Base-by-base conservation (phyloP, 306 rosid genomes). In the Astragalus membranaceus region DNA sequence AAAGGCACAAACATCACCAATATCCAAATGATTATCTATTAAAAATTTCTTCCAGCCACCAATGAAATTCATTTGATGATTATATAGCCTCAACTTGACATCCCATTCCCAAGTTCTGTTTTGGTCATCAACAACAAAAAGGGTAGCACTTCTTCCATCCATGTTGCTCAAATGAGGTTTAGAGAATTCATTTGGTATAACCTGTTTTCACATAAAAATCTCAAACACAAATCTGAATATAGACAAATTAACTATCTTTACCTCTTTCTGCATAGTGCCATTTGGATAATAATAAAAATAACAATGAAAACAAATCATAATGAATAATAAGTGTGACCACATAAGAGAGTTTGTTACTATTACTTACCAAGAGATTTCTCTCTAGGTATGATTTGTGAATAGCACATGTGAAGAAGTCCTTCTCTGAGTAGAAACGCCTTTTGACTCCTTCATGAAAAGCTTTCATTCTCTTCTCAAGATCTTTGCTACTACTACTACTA, bases 1-100 rank as follows among this genome's bases (percentile, higher is more conserved):
- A 26, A 26, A 26, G 2, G 30, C 67, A 78, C 77, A 71, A 55
- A 55, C 69, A 37, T 71, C 81, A 20, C 77, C 81, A 1, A 20
- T 0, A 23, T 64, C 47, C 73, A 78, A 37, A 3, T 62, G 42
- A 42, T 69, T 51, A 10, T 12, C 30, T 0, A 26, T 3, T 26
- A 5, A 0, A 51, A 50, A 77, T 33, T 36, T 32, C 50, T 5
- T 60, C 81, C 81, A 77, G n/a, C 81, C 76, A n/a, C 4, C 2
- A 26, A 2, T 3, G 2, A 26, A 26, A 26, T 3, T 1, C 3
- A 26, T 1, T 26, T 26, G 30, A 3, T 26, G n/a, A n/a, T n/a
- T 3, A 26, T 26, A 26, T 26, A 26, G 30, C 30, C 2, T 26
- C 30, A 26, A 26, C 30, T 26, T 26, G 30, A 26, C 30, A 26